Conservation (phyloP, 2,329 filamentous ascomycete genomes). For the Lasiodiplodia citricola region DNA sequence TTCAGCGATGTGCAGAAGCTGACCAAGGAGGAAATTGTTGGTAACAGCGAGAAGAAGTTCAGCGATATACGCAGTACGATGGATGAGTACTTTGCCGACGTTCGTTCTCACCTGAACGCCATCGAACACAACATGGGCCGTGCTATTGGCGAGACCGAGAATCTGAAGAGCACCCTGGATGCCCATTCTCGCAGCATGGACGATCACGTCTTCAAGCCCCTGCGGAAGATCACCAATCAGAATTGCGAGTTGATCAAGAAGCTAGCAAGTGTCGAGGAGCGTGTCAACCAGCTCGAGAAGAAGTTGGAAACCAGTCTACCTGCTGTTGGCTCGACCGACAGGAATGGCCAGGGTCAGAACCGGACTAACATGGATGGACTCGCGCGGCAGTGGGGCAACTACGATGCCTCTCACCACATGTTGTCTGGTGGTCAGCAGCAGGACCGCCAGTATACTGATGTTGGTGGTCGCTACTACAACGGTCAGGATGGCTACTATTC, state of each 20-base stretch:
- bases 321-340: neutral
- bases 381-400: neutral
- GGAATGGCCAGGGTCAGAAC: neutral
- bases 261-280: slow-evolving; percentile 37
- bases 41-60: slow-evolving; percentile 20
- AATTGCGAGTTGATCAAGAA: slow-evolving; percentile 32
- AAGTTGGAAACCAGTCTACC: neutral
- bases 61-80: slow-evolving; percentile 27
- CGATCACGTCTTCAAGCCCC: slow-evolving; percentile 33
- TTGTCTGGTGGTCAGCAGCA: neutral
- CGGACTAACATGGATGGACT: neutral
- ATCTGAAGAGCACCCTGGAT: slow-evolving; percentile 33
- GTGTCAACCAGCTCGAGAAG: slow-evolving; percentile 31
- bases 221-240: slow-evolving; percentile 37
- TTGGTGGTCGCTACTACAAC: slow-evolving; percentile 23
- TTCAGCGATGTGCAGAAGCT: neutral
- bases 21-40: slow-evolving; percentile 33
- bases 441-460: slow-evolving; percentile 8
- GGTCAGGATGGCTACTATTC: slow-evolving; percentile 9
- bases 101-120: slow-evolving; percentile 36
- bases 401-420: slow-evolving; percentile 6
- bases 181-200: slow-evolving; percentile 31
- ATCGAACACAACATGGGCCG: slow-evolving; percentile 35
- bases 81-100: slow-evolving; percentile 35
- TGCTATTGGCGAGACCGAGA: slow-evolving; percentile 31